A percentile compares a stretch with the other conserved stretches of the same genome.
These are phyloP conservation scores for Gamsiella multidivaricata DNA, from an alignment of 192 early-diverging fungal species.

Conservation along the genomic window DNA sequence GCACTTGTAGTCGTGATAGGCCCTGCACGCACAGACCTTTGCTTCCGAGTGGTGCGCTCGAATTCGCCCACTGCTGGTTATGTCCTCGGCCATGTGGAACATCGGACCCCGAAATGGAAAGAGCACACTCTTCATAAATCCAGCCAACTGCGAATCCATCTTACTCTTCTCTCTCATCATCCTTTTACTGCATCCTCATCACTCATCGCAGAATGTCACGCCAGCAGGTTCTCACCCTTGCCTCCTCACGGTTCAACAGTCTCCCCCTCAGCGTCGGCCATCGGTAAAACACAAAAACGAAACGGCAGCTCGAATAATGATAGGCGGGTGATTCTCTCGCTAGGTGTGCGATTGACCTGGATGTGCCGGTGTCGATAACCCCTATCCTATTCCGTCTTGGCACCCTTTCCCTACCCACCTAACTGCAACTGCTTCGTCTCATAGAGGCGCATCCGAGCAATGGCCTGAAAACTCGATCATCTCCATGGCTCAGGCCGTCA, in stretches of 20 bases:
- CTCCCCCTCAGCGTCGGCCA: conserved; percentile 37
- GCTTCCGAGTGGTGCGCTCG: too few relatives aligned
- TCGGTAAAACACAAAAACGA: conserved; percentile 39
- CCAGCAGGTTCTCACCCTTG: conserved; percentile 34
- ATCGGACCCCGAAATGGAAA: too few relatives aligned
- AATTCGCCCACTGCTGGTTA: too few relatives aligned
- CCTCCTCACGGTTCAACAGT: conserved; percentile 28
- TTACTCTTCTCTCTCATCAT: not conserved
- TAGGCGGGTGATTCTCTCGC: not conserved
- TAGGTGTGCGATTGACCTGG: conserved; percentile 3
- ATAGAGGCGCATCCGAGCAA: conserved; percentile 61
- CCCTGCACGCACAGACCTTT: too few relatives aligned
- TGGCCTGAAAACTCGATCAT: conserved; percentile 69
- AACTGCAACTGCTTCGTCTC: not conserved
- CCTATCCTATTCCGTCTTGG: not conserved
- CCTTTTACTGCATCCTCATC: not conserved
- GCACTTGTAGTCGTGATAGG: too few relatives aligned
- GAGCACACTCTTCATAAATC: too few relatives aligned
- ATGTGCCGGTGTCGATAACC: not conserved
- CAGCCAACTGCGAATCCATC: not conserved
- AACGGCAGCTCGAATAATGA: not conserved
- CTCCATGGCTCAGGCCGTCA: conserved; percentile 61
- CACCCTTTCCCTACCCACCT: not conserved
- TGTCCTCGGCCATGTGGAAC: too few relatives aligned
- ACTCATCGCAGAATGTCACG: conserved; percentile 18